phyloP scores from a whole-genome alignment of 768 basidiomycete genomes.

The Tephrocybe sp. region DNA sequence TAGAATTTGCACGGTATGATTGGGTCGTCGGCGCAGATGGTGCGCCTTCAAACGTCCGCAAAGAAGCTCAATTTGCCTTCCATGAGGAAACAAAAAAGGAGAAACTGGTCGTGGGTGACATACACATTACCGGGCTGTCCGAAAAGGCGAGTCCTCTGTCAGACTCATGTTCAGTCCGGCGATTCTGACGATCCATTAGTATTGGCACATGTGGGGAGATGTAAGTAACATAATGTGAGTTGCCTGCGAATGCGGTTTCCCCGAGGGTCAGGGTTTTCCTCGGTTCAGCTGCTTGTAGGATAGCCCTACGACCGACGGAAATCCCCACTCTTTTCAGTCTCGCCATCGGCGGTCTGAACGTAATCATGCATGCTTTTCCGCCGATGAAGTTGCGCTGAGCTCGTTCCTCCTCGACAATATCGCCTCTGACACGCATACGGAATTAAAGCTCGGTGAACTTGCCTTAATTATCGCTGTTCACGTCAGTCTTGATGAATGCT shows the following conservation, averaged over 20 bases:
- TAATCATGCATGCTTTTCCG: conserved; percentile 16
- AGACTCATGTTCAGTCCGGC: too few relatives aligned
- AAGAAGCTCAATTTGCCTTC: conserved; percentile 36
- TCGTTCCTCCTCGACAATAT: conserved; percentile 17
- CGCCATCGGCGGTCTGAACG: conserved; percentile 22
- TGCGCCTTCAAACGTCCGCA: conserved; percentile 39
- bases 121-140: conserved; percentile 39
- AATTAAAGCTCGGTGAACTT: conserved; percentile 24
- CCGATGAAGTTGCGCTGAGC: conserved; percentile 31
- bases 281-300: conserved; percentile 11
- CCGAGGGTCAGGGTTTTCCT: background rate
- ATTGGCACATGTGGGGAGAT: conserved; percentile 50
- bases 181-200: conserved; percentile 22
- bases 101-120: conserved; percentile 38
- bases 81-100: conserved; percentile 35
- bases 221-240: conserved; percentile 30
- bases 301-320: conserved; percentile 31
- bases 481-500: conserved; percentile 13
- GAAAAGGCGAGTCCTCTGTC: conserved; percentile 31
- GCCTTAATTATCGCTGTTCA: conserved; percentile 25
- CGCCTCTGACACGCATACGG: conserved; percentile 16
- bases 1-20: conserved; percentile 27
- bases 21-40: conserved; percentile 46
- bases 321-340: conserved; percentile 28
- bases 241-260: background rate